phyloP scores from a whole-genome alignment of 129 eudicot genomes.

The Ambrosia artemisiifolia region DNA sequence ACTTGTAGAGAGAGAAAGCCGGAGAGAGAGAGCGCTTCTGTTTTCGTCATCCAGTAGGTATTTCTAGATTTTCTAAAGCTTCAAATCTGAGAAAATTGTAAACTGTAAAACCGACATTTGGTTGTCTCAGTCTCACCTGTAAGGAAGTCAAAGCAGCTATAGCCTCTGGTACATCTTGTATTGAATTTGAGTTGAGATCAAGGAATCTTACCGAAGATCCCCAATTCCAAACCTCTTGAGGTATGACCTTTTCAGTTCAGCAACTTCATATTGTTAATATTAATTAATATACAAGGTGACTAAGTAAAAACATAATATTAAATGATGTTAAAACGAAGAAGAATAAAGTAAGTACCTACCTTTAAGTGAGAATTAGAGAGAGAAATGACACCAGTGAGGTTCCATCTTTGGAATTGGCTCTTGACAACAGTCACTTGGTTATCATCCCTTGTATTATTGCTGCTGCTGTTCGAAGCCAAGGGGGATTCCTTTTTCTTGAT shows the following conservation, averaged over 20 bases:
- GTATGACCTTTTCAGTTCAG: slow-evolving; percentile 56
- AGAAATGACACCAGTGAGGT: slow-evolving; percentile 75
- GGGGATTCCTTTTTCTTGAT: slow-evolving; percentile 61
- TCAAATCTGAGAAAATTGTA: too few relatives aligned
- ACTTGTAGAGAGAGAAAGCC: too few relatives aligned
- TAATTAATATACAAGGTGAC: too few relatives aligned
- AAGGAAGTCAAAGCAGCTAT: slow-evolving; percentile 53
- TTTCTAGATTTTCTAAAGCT: too few relatives aligned
- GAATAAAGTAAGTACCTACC: too few relatives aligned
- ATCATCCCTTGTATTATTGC: slow-evolving; percentile 11
- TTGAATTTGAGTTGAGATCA: slow-evolving; percentile 64
- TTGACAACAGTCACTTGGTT: slow-evolving; percentile 33
- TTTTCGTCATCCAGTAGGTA: too few relatives aligned
- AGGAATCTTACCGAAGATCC: slow-evolving; percentile 80
- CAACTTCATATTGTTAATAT: too few relatives aligned
- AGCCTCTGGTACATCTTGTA: slow-evolving; percentile 56
- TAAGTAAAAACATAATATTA: too few relatives aligned
- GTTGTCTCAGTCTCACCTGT: slow-evolving; percentile 53
- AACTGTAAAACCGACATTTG: neutral
- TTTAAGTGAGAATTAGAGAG: slow-evolving; percentile 49
- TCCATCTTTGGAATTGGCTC: slow-evolving; percentile 69
- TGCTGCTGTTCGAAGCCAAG: slow-evolving; percentile 23
- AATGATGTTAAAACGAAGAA: too few relatives aligned
- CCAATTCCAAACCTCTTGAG: slow-evolving; percentile 77
- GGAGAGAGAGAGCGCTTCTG: too few relatives aligned